These are phyloP conservation scores for Onygena corvina DNA, from an alignment of 2,329 filamentous ascomycete genomes.

Conservation along the genomic window DNA sequence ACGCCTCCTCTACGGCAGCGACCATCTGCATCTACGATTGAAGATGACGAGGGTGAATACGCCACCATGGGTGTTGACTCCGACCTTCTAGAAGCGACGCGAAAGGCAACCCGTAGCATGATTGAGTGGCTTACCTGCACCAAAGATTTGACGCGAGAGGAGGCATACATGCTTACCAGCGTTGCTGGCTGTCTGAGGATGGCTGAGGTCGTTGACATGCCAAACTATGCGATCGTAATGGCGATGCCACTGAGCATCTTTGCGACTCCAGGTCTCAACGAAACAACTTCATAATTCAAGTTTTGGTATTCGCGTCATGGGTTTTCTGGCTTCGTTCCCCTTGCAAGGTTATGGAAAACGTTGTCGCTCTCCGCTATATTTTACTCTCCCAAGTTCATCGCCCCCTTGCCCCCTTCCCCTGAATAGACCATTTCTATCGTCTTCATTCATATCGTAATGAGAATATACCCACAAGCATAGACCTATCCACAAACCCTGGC, in stretches of 20 bases:
- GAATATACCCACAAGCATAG: too few species aligned
- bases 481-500: not conserved
- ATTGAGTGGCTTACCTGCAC: conserved; percentile 40
- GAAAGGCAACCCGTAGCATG: conserved; percentile 38
- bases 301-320: not conserved
- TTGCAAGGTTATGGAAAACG: not conserved
- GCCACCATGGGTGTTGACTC: conserved; percentile 39
- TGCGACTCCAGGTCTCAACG: conserved; percentile 12
- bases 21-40: conserved; percentile 17
- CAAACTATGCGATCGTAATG: conserved; percentile 42
- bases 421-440: too few species aligned
- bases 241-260: conserved; percentile 41
- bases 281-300: not conserved
- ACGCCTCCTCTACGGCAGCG: conserved; percentile 23
- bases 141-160: conserved; percentile 36
- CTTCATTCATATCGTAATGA: too few species aligned
- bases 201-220: conserved; percentile 44
- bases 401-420: not conserved
- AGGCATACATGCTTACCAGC: conserved; percentile 44
- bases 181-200: conserved; percentile 42
- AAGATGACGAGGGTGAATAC: conserved; percentile 33
- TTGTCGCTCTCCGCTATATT: too few species aligned
- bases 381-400: not conserved
- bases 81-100: conserved; percentile 39
- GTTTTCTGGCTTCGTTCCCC: not conserved